phyloP scores from a whole-genome alignment of 176 grass and related monocot species.

The Olyra latifolia region DNA sequence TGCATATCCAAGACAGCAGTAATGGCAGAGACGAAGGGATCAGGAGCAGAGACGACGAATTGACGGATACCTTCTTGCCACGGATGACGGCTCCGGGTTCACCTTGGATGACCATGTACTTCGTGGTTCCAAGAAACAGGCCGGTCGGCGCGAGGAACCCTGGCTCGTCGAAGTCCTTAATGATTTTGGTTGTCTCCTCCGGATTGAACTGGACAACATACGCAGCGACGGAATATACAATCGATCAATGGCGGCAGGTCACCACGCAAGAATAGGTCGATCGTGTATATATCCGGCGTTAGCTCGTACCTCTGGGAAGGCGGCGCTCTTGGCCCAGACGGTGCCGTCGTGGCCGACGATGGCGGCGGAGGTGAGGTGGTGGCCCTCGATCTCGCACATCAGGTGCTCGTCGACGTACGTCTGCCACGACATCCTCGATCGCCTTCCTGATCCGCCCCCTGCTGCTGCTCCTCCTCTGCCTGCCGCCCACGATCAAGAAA shows the following conservation, averaged over 20 bases:
- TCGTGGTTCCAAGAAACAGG: constrained; percentile 55
- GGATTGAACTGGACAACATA: constrained; percentile 50
- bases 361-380: constrained; percentile 72
- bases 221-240: not conserved
- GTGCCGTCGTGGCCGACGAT: constrained; percentile 74
- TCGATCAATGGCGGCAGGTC: not conserved
- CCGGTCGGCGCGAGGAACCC: constrained; percentile 77
- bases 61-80: constrained; percentile 74
- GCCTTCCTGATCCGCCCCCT: not conserved
- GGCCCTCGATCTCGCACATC: constrained; percentile 76
- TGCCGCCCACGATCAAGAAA: not conserved
- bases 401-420: constrained; percentile 83
- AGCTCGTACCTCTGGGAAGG: constrained; percentile 48
- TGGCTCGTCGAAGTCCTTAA: constrained; percentile 92
- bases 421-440: constrained; percentile 77
- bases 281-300: too few relatives aligned
- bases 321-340: constrained; percentile 66
- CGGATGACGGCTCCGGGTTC: constrained; percentile 82
- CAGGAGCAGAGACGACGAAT: not conserved
- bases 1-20: not conserved
- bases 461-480: not conserved
- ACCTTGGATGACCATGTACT: constrained; percentile 96
- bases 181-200: constrained; percentile 66
- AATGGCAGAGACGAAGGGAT: not conserved
- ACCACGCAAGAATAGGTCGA: not conserved